A percentile compares a stretch with the other conserved stretches of the same genome.
Evolutionary conservation across 768 basidiomycete genomes (phyloP).

Genomic region (Leucogyrophana mollusca): DNA sequence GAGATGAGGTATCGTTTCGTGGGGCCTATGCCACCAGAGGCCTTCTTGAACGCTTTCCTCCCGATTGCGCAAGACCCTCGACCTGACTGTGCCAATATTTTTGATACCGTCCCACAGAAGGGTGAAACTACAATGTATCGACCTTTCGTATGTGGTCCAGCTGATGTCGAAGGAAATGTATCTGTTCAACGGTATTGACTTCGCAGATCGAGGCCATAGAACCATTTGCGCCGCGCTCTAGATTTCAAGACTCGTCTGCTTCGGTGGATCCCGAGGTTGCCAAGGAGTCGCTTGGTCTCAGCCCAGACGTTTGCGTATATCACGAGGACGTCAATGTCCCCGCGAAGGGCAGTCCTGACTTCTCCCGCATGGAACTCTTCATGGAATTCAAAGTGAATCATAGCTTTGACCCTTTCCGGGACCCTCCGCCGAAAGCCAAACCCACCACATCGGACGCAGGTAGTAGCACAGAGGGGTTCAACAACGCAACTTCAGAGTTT

Average conservation of each 20-base stretch:
- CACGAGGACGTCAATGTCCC: too few species aligned
- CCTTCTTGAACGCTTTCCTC: conserved; percentile 6
- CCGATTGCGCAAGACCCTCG: not conserved
- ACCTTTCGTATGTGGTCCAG: conserved; percentile 1
- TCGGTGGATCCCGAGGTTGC: not conserved
- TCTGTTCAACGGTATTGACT: not conserved
- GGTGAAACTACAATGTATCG: not conserved
- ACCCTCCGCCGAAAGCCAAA: not conserved
- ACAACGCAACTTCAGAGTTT: too few species aligned
- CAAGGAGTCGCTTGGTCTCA: conserved; percentile 3
- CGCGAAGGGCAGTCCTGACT: not conserved
- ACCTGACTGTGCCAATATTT: too few species aligned
- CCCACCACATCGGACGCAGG: too few species aligned
- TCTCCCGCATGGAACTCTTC: conserved; percentile 2
- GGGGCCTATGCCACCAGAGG: conserved; percentile 5
- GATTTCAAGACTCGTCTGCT: not conserved
- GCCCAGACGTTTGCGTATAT: conserved; percentile 5
- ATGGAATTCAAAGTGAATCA: conserved; percentile 9
- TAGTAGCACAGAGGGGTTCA: too few species aligned
- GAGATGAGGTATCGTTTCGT: not conserved
- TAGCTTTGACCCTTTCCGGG: conserved; percentile 1
- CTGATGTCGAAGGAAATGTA: not conserved
- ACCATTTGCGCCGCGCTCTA: conserved; percentile 3
- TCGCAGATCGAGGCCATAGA: conserved; percentile 1
- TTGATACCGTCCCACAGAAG: not conserved